phyloP scores from a whole-genome alignment of 108 stramenopile genomes.

The Epithemia pelagica region DNA sequence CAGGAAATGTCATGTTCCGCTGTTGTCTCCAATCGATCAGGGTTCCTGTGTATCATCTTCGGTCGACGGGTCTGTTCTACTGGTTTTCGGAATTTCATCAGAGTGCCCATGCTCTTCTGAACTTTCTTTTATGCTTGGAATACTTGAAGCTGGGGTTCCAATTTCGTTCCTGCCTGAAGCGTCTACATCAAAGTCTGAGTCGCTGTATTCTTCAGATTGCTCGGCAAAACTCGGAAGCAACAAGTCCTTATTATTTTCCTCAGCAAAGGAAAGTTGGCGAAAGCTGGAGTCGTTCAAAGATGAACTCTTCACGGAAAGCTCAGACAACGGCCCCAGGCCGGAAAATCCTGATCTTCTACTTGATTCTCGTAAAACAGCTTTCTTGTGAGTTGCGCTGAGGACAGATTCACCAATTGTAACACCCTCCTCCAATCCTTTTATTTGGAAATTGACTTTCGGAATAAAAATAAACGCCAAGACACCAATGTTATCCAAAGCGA shows the following conservation, averaged over 20 bases:
- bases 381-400: constrained; percentile 7
- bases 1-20: no score
- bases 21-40: no score
- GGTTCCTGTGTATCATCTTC: no score
- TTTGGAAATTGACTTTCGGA: constrained; percentile 29
- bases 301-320: neutral
- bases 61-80: no score
- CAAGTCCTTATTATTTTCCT: neutral
- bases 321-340: no score
- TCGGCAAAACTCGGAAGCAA: neutral
- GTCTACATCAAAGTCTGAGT: neutral
- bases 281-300: neutral
- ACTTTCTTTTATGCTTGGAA: no score
- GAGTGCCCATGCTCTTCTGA: no score
- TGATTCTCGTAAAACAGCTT: constrained; percentile 8
- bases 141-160: no score
- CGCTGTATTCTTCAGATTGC: neutral
- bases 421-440: constrained; percentile 29
- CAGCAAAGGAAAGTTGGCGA: neutral
- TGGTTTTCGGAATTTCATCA: no score
- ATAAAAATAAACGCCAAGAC: constrained; percentile 28
- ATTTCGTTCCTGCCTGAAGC: no score
- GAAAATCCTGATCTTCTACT: neutral
- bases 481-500: constrained; percentile 32
- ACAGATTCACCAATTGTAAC: constrained; percentile 21